Evolutionary conservation across 768 basidiomycete species (phyloP).

Genomic region (Pleurotus tuber-regium): DNA sequence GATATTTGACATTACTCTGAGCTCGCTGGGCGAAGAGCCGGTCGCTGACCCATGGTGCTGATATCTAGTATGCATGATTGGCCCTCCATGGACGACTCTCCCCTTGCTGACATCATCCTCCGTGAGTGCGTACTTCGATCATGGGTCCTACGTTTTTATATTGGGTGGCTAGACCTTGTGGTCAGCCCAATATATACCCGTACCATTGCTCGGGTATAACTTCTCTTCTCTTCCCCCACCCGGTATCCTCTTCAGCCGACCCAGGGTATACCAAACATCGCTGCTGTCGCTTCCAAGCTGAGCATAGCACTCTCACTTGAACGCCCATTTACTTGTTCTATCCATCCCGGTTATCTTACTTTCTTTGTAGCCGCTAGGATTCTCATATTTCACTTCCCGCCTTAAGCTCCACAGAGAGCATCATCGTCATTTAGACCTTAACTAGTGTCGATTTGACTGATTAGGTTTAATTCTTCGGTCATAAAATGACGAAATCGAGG

Average conservation of each 20-base stretch:
- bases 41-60: not conserved
- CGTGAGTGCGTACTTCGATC: not conserved
- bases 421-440: not conserved
- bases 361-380: not conserved
- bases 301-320: not conserved
- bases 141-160: not conserved
- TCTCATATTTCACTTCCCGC: not conserved
- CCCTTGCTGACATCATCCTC: not conserved
- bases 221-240: not conserved
- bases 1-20: not conserved
- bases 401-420: not conserved
- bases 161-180: not conserved
- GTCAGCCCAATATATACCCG: not conserved
- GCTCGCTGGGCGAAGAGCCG: not conserved
- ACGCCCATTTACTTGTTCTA: not conserved
- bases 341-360: not conserved
- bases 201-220: not conserved
- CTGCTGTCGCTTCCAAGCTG: too few relatives aligned
- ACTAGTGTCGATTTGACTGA: not conserved
- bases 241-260: not conserved
- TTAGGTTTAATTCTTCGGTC: not conserved
- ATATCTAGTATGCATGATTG: not conserved
- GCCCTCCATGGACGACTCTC: not conserved
- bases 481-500: slow-evolving; percentile 5
- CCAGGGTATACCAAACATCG: too few relatives aligned